Evolutionary conservation across 257 asterid species (phyloP), one percentile per base, ranked within the genome.

Genomic region (Solanum peruvianum): DNA sequence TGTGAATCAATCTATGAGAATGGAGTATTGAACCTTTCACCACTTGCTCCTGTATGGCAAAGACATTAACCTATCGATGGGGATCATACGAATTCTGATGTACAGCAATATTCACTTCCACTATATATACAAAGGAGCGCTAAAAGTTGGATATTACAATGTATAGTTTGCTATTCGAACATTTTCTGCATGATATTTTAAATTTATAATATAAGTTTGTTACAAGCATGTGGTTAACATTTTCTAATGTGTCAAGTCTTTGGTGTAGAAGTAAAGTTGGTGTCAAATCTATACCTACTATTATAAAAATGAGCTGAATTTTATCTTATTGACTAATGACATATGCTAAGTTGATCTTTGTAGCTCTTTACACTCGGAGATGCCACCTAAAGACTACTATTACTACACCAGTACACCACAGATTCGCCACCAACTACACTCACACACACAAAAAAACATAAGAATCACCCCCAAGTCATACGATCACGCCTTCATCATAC

Each of bases 1-100:
- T 90, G 66, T 91, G 88, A 87, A 41, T 56, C 49, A 76, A 58
- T 16, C 87, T 20, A 82, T 52, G 80, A 86, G 76, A 58, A 23
- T 58, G 9, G 62, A 76, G 8, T 23, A 76, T 42, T 76, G 58
- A 25, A 78, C 42, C 58, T 29, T 64, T 80, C 85, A 47, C 15
- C 85, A 47, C 21, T 9, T 9, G 7, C 9, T 2, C 83, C 11
- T 35, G 39, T 37, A 16, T 64, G 66, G n/a, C 45, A 70, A 25
- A 83, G 23, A 23, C 31, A 73, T 31, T 16, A 35, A 52, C 27
- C 49, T 49, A 58, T 44, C 16, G 5, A 66, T 75, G 35, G 87
- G 67, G 62, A 25, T 31, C 42, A 76, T 86, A 66, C 72, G 11
- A 18, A 47, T 27, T 80, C 44, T 80, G 69, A 49, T 80, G 69